Base-by-base conservation (phyloP, 495 filamentous ascomycete genomes). In the Evansstolkia leycettana region DNA sequence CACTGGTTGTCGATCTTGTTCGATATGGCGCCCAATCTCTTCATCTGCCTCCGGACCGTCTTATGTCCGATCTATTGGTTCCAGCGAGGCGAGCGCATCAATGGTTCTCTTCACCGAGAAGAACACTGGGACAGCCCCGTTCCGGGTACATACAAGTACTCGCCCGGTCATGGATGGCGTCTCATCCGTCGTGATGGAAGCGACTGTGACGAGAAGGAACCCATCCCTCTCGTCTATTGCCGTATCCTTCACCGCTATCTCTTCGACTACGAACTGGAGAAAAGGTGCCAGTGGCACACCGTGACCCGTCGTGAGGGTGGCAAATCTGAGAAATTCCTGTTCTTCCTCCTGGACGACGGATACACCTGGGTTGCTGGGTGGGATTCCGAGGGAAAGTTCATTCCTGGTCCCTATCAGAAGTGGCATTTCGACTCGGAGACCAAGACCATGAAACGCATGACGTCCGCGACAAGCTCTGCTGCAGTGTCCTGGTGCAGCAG, bases 21-120 rank as follows among this genome's bases (percentile, higher is more conserved):
- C 29, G 42, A 13, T 36, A 67, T 67, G 63, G 55, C 63, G 10
- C 63, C 63, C 44, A 67, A 67, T 43, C 56, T 64, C 25, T 67
- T 65, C 39, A 42, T 67, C 39, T 67, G 63, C 33, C 39, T 63
- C 12, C 57, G 63, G 20, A 53, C 46, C 25, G 38, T 55, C 33
- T 58, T 57, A 41, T 67, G 63, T 32, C 63, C 63, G 4, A 33
- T 45, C 26, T 65, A 67, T 48, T 67, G 63, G 63, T 64, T 67
- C 41, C 54, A 59, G 28, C 55, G 43, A 15, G 55, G 61, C 16
- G 48, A 62, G 11, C 57, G 60, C 42, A 52, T 59, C 35, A 39
- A 63, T 5, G 45, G 52, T 36, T 48, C 52, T 4, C 48, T 59
- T 38, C 48, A 57, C 40, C 48, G 50, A 8, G 58, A 64, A 35